Evolutionary conservation across 129 eudicot species (phyloP), one percentile per base, ranked within the genome.

Genomic region (Helichrysum umbraculigerum): DNA sequence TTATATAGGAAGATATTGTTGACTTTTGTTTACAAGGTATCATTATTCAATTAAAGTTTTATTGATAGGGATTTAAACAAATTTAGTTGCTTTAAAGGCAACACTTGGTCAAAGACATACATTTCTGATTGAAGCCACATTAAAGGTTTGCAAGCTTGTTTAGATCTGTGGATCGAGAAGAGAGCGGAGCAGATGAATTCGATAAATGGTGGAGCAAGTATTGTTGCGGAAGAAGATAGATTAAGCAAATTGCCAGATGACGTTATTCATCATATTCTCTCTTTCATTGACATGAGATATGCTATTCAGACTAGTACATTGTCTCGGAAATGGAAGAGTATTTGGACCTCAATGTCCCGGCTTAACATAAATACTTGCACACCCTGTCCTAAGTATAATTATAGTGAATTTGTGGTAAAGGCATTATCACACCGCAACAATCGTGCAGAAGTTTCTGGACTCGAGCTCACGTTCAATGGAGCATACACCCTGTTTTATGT

Each of bases 231-330:
- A 25, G 28, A 25, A 25, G 28, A 25, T 62, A 78, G 76, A 69
- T 19, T 78, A 42, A 78, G 71, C 70, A 78, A 50, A 41, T 78
- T 78, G 71, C 76, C 81, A 0, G 61, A 69, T 28, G 70, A 69
- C 5, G 12, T 78, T 28, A 78, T 78, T 57, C 81, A 42, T 42
- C 81, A 30, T 22, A 69, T 78, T 10, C 62, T 78, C 12, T 59
- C 81, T 44, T 70, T 59, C 30, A 25, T 51, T 17, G 81, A 78
- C 58, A n/a, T 32, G 15, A 58, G n/a, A 70, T 39, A 28, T 30
- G 71, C 76, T 32, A 41, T 78, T 59, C 76, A 16, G 59, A 70
- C 70, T 44, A 19, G 70, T 33, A 33, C 37, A 19, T 25, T 78
- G 70, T 70, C 81, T 30, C 42, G 7, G 11, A 41, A 5, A 44